These are phyloP conservation scores for Westerdykella sp. DNA, from an alignment of 2,329 filamentous ascomycete genomes.

Conservation along the genomic window DNA sequence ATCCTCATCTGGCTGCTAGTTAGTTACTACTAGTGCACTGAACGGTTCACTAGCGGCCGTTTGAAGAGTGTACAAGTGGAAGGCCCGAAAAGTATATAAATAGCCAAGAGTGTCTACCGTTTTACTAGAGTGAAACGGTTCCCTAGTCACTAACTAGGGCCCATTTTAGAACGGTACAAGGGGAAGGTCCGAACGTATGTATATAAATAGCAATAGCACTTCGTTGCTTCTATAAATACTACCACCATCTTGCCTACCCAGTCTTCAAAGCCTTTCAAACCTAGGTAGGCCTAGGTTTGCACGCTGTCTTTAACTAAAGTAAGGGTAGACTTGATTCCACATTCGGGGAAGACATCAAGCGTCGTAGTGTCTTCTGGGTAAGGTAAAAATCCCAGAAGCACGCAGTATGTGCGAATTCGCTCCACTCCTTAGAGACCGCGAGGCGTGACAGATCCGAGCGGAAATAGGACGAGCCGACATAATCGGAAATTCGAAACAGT, in stretches of 20 bases:
- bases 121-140: too few species aligned
- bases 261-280: conserved; percentile 16
- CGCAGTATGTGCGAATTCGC: conserved; percentile 12
- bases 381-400: conserved; percentile 15
- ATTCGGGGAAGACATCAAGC: conserved; percentile 15
- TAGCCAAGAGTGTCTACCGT: too few species aligned
- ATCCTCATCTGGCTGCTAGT: too few species aligned
- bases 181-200: too few species aligned
- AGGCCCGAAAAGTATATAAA: too few species aligned
- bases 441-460: conserved; percentile 16
- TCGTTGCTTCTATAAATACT: too few species aligned
- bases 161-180: too few species aligned
- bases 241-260: conserved; percentile 3
- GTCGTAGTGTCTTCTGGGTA: conserved; percentile 13
- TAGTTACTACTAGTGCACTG: too few species aligned
- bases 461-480: conserved; percentile 18
- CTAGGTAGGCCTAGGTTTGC: conserved; percentile 15
- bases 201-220: too few species aligned
- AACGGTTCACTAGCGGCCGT: too few species aligned
- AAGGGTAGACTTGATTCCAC: conserved; percentile 12
- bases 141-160: too few species aligned
- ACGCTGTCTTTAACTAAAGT: conserved; percentile 12
- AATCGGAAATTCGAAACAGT: conserved; percentile 13
- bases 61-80: too few species aligned
- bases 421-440: conserved; percentile 18